phyloP scores from a whole-genome alignment of 192 early-diverging fungal genomes.

The Coemansia javaensis region DNA sequence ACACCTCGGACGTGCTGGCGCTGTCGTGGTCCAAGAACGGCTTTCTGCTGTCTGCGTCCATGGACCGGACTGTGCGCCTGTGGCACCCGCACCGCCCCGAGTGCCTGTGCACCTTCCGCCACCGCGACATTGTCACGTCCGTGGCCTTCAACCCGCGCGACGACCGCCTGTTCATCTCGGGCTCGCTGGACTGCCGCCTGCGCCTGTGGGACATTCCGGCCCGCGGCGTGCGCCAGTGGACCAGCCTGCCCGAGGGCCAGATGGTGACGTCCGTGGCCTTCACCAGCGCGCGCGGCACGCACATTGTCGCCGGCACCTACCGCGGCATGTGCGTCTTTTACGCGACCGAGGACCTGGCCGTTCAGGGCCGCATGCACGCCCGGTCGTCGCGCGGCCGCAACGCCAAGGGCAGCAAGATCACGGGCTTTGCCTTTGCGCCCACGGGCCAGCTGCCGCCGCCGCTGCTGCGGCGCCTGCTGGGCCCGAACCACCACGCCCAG shows the following conservation, averaged over 20 bases:
- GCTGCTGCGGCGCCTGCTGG: slow-evolving; percentile 48
- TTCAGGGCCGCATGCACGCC: slow-evolving; percentile 79
- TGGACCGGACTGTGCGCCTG: slow-evolving; percentile 80
- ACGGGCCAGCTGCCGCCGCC: slow-evolving; percentile 29
- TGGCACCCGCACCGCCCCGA: slow-evolving; percentile 72
- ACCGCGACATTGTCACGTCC: slow-evolving; percentile 71
- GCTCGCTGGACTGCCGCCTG: slow-evolving; percentile 73
- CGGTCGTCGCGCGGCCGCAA: slow-evolving; percentile 55
- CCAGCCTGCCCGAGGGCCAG: slow-evolving; percentile 60
- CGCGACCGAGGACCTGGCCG: slow-evolving; percentile 69
- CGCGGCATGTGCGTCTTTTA: slow-evolving; percentile 80
- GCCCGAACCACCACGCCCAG: background rate
- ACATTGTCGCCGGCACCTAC: slow-evolving; percentile 72
- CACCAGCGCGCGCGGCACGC: slow-evolving; percentile 60
- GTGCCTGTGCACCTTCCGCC: slow-evolving; percentile 75
- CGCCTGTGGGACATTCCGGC: slow-evolving; percentile 79
- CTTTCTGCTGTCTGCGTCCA: slow-evolving; percentile 74
- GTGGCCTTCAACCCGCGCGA: slow-evolving; percentile 81
- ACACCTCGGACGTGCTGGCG: slow-evolving; percentile 66
- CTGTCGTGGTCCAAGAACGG: slow-evolving; percentile 71
- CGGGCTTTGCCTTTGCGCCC: slow-evolving; percentile 60
- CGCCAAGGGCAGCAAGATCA: slow-evolving; percentile 70
- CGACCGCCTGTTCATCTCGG: slow-evolving; percentile 74
- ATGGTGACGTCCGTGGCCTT: slow-evolving; percentile 78
- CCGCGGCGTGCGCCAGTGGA: slow-evolving; percentile 73